These are phyloP conservation scores for Penstemon barbatus DNA, from an alignment of 257 asterid genomes.

Conservation along the genomic window DNA sequence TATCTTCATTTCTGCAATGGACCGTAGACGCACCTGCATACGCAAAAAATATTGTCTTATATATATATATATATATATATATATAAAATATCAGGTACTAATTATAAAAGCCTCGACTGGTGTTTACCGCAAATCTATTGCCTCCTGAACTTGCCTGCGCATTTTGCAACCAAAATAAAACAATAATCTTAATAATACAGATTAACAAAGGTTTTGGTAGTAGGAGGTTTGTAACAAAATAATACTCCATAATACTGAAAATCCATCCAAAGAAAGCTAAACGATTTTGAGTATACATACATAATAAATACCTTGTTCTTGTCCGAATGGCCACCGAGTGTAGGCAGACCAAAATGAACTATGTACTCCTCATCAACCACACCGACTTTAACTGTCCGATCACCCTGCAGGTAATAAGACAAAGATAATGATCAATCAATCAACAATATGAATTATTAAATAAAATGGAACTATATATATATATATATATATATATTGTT, in stretches of 20 bases:
- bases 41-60: not conserved
- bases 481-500: not conserved
- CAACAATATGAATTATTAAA: not conserved
- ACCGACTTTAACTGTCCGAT: slow-evolving; percentile 71
- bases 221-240: not conserved
- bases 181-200: not conserved
- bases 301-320: slow-evolving; percentile 40
- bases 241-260: not conserved
- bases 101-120: not conserved
- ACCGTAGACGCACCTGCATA: slow-evolving; percentile 61
- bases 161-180: not conserved
- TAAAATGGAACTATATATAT: not conserved
- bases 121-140: slow-evolving; percentile 59
- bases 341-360: slow-evolving; percentile 71
- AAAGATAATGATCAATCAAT: slow-evolving; percentile 11
- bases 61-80: not conserved
- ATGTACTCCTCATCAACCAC: slow-evolving; percentile 75
- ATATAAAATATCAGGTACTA: no score
- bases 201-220: not conserved
- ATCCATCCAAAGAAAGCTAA: not conserved
- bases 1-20: slow-evolving; percentile 58
- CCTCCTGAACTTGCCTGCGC: slow-evolving; percentile 49
- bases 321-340: slow-evolving; percentile 59
- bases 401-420: slow-evolving; percentile 51
- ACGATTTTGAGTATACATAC: no score